Evolutionary conservation across 2,329 filamentous ascomycete species (phyloP), one percentile per base, ranked within the genome.

Genomic region (Aspergillus sp.): DNA sequence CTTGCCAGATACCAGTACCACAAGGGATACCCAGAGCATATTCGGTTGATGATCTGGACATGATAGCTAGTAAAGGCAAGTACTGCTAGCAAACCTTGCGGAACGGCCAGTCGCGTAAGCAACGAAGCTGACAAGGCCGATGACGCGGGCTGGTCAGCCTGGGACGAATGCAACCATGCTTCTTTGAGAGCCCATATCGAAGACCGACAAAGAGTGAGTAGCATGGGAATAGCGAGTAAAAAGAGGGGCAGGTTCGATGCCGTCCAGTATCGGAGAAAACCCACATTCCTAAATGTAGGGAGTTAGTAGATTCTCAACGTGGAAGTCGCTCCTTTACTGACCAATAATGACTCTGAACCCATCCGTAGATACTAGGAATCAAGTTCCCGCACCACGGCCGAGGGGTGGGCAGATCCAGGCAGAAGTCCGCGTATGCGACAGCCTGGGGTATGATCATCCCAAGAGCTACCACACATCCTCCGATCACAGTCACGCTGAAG

Each of bases 341-440:
- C 92, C 94, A 99, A 72, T 99, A 97, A 63, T 89, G 79, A 43
- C 80, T 79, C 68, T 99, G 94, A 2, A 97, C 93, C 77, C 88
- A 97, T 0, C 84, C 81, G 72, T 95, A 97, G 54, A 99, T 92
- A 68, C 90, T 95, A 3, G 94, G 94, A 11, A 92, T 57, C n/a
- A 73, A 68, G 16, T 76, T 79, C 17, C 71, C 67, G 69, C 94
- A 99, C 94, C 94, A 99, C 3, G 84, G 82, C 51, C 89, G 76
- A 49, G 75, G 54, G 36, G 63, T 30, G 24, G 52, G 16, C 17
- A 65, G 52, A 41, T 65, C 63, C 16, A 65, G 58, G 60, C 90
- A 96, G 69, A 87, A 96, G 38, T 83, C 80, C 47, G 70, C 68
- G 71, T 90, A 96, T 2, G 92, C 92, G 33, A 88, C 61, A 45